Base-by-base conservation (phyloP, 352 stramenopile genomes). In the Phytopythium kandeliae region DNA sequence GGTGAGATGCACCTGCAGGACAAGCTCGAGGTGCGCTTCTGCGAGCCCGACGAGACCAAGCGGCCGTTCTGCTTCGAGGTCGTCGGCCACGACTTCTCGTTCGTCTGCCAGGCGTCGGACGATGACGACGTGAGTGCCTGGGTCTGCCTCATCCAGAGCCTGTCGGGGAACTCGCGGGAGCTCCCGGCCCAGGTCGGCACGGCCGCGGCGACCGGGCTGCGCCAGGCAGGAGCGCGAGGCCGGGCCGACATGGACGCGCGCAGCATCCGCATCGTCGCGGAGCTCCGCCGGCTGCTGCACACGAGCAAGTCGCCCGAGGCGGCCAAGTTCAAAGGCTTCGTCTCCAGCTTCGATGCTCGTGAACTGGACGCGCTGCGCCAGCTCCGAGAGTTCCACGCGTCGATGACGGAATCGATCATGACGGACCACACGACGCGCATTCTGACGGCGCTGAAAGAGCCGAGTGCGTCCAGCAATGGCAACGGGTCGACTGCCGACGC, bases 1-100 rank as follows among this genome's bases (percentile, higher is more conserved):
- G 78, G 80, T 35, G 85, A 95, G 48, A 84, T 93, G 54, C 65
- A 81, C 25, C 55, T 95, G 17, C 69, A 91, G 33, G 82, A 88
- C 36, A 78, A 75, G 28, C 49, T 91, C 19, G 76, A 64, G 0
- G 75, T 93, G 40, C 80, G 82, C 4, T 93, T 92, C 51, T 51
- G 93, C 17, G 82, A 95, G 52, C 69, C 77, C 2, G 67, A 72
- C 37, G 81, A 93, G 53, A 90, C 75, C 51, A 90, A 89, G 59
- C 72, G 84, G 21, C 74, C 78, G 36, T 91, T 89, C 50, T 95
- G 82, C 54, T 95, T 95, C 50, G 83, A 92, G 62, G 71, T 95
- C 21, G 62, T 73, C 0, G 68, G 77, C 11, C 63, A 77, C 3
- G 80, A 89, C 16, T 89, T 89, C 52, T 80, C 76, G 3, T 80